These are phyloP conservation scores for Miamiensis avidus DNA, from an alignment of 169 alveolate species.

Conservation along the genomic window DNA sequence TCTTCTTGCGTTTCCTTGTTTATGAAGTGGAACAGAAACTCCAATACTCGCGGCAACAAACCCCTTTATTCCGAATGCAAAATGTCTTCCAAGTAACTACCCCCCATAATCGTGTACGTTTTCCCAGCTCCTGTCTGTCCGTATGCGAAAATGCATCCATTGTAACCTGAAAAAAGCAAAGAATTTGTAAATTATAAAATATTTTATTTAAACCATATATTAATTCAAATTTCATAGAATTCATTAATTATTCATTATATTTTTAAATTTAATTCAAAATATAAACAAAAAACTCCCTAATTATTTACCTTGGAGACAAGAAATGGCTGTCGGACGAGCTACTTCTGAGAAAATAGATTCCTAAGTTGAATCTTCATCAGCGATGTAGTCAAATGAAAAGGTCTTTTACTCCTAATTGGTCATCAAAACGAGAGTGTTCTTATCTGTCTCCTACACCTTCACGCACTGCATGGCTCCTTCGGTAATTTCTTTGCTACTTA, in stretches of 20 bases:
- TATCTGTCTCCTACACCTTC: slow-evolving; percentile 4
- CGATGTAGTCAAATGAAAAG: slow-evolving; percentile 44
- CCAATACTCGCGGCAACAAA: slow-evolving; percentile 59
- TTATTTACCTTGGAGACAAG: slow-evolving; percentile 32
- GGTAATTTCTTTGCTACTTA: slow-evolving; percentile 23
- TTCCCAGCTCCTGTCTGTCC: slow-evolving; percentile 77
- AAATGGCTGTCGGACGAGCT: slow-evolving; percentile 35
- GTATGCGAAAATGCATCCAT: slow-evolving; percentile 67
- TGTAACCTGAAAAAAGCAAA: too few relatives aligned
- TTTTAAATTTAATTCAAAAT: background rate
- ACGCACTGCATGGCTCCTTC: slow-evolving; percentile 18
- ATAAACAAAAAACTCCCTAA: background rate
- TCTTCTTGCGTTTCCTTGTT: slow-evolving; percentile 29
- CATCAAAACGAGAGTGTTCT: slow-evolving; percentile 19
- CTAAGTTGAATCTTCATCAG: slow-evolving; percentile 23
- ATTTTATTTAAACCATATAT: background rate
- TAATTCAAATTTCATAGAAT: background rate
- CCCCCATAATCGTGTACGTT: slow-evolving; percentile 73
- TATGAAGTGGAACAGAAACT: slow-evolving; percentile 43
- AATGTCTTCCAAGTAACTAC: slow-evolving; percentile 26
- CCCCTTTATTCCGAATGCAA: slow-evolving; percentile 41
- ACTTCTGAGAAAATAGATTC: slow-evolving; percentile 32
- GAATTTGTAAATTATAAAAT: too few relatives aligned
- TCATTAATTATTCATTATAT: background rate
- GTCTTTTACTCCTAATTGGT: slow-evolving; percentile 28